Evolutionary conservation across 768 basidiomycete species (phyloP).

Genomic region (Xerocomellus amylosporus): DNA sequence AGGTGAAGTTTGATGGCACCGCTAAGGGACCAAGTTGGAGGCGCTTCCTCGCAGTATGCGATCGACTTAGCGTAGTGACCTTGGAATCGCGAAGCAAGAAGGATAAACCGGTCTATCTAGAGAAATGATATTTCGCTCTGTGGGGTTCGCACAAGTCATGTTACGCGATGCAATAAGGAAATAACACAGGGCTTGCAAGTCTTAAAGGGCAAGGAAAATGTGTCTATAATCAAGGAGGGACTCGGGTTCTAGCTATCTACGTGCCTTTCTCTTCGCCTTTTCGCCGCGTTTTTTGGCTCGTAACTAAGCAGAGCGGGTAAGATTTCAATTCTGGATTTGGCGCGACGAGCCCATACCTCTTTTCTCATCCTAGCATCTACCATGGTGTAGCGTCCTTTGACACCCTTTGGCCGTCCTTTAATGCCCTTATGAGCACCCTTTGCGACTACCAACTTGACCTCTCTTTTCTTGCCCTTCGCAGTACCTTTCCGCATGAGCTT

Average conservation of each 20-base stretch:
- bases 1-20: constrained; percentile 48
- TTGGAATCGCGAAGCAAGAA: constrained; percentile 27
- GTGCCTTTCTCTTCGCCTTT: constrained; percentile 62
- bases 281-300: constrained; percentile 80
- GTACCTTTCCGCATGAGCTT: constrained; percentile 84
- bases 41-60: constrained; percentile 42
- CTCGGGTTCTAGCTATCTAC: constrained; percentile 24
- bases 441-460: constrained; percentile 86
- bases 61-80: constrained; percentile 37
- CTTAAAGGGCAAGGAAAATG: background rate
- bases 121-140: constrained; percentile 4
- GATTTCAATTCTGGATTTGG: background rate
- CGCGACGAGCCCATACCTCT: constrained; percentile 49
- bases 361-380: constrained; percentile 93
- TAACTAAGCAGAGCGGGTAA: constrained; percentile 43
- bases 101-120: constrained; percentile 9
- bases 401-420: constrained; percentile 91
- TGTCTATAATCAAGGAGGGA: too few species aligned
- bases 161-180: background rate
- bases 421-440: constrained; percentile 86
- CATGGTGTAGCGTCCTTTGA: constrained; percentile 94
- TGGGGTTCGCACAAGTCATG: background rate
- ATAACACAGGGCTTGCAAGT: background rate
- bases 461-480: constrained; percentile 68
- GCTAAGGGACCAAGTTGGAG: constrained; percentile 44